Evolutionary conservation across 768 basidiomycete genomes (phyloP).

Genomic region (Panus rudis): DNA sequence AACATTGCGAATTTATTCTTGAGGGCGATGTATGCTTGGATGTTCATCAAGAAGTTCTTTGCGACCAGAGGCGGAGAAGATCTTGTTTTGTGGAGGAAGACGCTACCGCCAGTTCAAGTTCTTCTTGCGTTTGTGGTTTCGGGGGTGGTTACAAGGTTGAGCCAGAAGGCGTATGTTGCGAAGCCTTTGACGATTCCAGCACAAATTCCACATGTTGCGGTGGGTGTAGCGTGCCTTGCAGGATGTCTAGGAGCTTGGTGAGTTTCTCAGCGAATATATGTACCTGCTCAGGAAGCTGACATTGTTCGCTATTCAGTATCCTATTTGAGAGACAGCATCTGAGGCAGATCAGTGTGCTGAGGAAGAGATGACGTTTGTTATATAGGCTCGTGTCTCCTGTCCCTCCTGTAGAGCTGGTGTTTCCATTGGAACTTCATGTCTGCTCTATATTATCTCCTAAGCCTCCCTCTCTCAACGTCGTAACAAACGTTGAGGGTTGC

Average conservation of each 20-base stretch:
- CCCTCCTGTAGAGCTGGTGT: too few relatives aligned
- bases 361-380: too few relatives aligned
- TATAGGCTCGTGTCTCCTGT: too few relatives aligned
- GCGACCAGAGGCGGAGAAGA: slow-evolving; percentile 7
- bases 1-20: slow-evolving; percentile 63
- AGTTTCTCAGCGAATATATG: too few relatives aligned
- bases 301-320: too few relatives aligned
- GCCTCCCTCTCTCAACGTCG: too few relatives aligned
- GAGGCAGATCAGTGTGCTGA: too few relatives aligned
- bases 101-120: slow-evolving; percentile 20
- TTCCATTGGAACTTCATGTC: too few relatives aligned
- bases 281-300: too few relatives aligned
- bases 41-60: slow-evolving; percentile 47
- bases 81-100: slow-evolving; percentile 14
- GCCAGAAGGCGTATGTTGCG: slow-evolving; percentile 11
- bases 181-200: slow-evolving; percentile 14
- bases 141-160: slow-evolving; percentile 18
- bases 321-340: too few relatives aligned
- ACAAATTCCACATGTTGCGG: slow-evolving; percentile 21
- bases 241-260: slow-evolving; percentile 22
- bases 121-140: slow-evolving; percentile 19
- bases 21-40: slow-evolving; percentile 54
- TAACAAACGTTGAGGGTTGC: too few relatives aligned
- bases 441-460: too few relatives aligned
- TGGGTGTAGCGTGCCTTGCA: slow-evolving; percentile 17